Percentiles rank a stretch among this genome's conserved stretches.
phyloP scores from a whole-genome alignment of 1,284 basidiomycete species.

The Sphaerobolus stellatus region DNA sequence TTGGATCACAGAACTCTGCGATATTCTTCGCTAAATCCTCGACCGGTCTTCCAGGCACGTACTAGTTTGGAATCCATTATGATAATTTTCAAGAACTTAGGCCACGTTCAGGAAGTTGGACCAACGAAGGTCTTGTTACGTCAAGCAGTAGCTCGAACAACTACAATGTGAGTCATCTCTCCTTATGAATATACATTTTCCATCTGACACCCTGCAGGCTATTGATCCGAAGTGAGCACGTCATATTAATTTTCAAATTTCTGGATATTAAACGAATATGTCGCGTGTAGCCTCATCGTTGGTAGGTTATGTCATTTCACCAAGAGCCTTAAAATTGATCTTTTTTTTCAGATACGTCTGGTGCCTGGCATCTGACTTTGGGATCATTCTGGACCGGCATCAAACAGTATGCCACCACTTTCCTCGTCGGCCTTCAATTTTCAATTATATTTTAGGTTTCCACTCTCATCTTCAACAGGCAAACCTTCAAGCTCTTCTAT shows the following conservation, averaged over 20 bases:
- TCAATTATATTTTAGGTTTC: too few relatives aligned
- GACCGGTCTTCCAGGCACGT: slow-evolving; percentile 17
- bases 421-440: not conserved
- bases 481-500: slow-evolving; percentile 38
- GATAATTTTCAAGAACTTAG: too few relatives aligned
- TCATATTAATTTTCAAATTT: too few relatives aligned
- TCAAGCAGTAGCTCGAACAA: slow-evolving; percentile 40
- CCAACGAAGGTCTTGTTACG: slow-evolving; percentile 49
- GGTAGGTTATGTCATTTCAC: not conserved
- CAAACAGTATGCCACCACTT: slow-evolving; percentile 15
- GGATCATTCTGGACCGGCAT: slow-evolving; percentile 51
- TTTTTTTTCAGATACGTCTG: not conserved
- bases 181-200: too few relatives aligned
- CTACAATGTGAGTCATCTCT: slow-evolving; percentile 45
- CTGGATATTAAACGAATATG: too few relatives aligned
- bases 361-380: slow-evolving; percentile 45
- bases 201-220: slow-evolving; percentile 34
- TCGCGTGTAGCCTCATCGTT: slow-evolving; percentile 13
- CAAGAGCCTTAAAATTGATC: not conserved
- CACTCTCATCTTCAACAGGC: slow-evolving; percentile 41
- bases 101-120: slow-evolving; percentile 47
- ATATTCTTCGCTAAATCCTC: slow-evolving; percentile 51
- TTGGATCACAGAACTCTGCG: slow-evolving; percentile 49
- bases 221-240: slow-evolving; percentile 58
- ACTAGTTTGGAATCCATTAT: too few relatives aligned